Percentiles rank a stretch among this genome's conserved stretches.
Evolutionary conservation across 23 red algal genomes (phyloP).

Genomic region (Gracilariopsis chorda): DNA sequence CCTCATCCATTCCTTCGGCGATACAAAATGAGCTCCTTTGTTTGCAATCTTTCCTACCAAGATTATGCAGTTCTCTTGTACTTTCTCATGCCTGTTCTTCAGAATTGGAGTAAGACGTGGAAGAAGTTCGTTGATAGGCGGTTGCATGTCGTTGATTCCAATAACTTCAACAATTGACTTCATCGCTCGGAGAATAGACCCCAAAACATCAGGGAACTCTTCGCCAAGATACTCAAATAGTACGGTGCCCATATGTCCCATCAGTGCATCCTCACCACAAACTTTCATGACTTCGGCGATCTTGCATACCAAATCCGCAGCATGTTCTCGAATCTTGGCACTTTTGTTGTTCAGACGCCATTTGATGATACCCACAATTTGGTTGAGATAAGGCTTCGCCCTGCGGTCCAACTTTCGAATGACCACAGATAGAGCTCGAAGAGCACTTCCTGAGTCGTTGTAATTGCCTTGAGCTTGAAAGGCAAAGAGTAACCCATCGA

Average conservation of each 20-base stretch:
- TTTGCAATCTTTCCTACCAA: slow-evolving; percentile 89
- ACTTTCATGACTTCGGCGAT: slow-evolving; percentile 69
- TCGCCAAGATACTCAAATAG: slow-evolving; percentile 91
- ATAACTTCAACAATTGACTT: slow-evolving; percentile 74
- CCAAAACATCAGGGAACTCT: slow-evolving; percentile 93
- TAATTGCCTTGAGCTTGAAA: slow-evolving; percentile 79
- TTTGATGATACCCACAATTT: slow-evolving; percentile 74
- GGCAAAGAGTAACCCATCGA: slow-evolving; percentile 87
- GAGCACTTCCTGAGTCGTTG: slow-evolving; percentile 49
- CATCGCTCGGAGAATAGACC: slow-evolving; percentile 84
- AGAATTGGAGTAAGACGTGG: slow-evolving; percentile 89
- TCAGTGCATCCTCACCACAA: slow-evolving; percentile 66
- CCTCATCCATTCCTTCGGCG: slow-evolving; percentile 90
- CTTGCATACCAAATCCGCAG: slow-evolving; percentile 73
- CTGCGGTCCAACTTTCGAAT: slow-evolving; percentile 56
- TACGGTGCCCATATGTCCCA: slow-evolving; percentile 85
- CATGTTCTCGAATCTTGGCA: slow-evolving; percentile 78
- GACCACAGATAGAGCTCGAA: slow-evolving; percentile 67
- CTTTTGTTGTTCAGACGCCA: slow-evolving; percentile 85
- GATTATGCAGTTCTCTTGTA: slow-evolving; percentile 94
- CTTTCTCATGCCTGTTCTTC: slow-evolving; percentile 89
- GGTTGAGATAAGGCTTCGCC: slow-evolving; percentile 78
- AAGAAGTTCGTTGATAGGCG: slow-evolving; percentile 85
- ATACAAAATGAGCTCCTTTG: slow-evolving; percentile 69
- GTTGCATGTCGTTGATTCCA: slow-evolving; percentile 74